Evolutionary conservation across 2,329 filamentous ascomycete genomes (phyloP).

Genomic region (Ophidiomyces ophidiicola): DNA sequence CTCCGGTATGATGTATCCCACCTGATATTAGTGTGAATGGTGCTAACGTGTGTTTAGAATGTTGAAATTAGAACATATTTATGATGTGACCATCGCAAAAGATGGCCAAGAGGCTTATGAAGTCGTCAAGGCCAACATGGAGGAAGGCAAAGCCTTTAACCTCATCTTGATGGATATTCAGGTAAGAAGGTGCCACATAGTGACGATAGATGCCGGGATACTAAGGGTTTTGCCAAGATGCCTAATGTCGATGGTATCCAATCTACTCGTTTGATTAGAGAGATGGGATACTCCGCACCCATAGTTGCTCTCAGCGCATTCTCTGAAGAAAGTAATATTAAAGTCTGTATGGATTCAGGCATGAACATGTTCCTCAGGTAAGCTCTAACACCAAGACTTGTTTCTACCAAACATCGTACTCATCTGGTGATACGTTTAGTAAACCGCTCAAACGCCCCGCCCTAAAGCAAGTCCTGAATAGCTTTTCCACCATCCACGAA

Average conservation of each 20-base stretch:
- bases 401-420: neutral
- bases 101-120: slow-evolving; percentile 85
- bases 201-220: neutral
- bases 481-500: slow-evolving; percentile 32
- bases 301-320: slow-evolving; percentile 89
- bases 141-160: slow-evolving; percentile 66
- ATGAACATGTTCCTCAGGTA: slow-evolving; percentile 43
- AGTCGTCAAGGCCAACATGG: slow-evolving; percentile 59
- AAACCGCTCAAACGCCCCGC: slow-evolving; percentile 69
- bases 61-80: slow-evolving; percentile 41
- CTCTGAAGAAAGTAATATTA: slow-evolving; percentile 77
- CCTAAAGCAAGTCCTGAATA: slow-evolving; percentile 73
- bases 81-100: slow-evolving; percentile 76
- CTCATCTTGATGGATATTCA: slow-evolving; percentile 91
- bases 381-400: neutral
- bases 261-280: slow-evolving; percentile 69
- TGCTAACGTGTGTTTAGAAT: slow-evolving; percentile 27
- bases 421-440: slow-evolving; percentile 34
- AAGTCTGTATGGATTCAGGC: slow-evolving; percentile 73
- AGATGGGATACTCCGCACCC: slow-evolving; percentile 74
- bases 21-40: neutral
- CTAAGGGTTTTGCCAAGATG: slow-evolving; percentile 42
- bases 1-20: slow-evolving; percentile 30
- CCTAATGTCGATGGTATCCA: slow-evolving; percentile 83
- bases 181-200: slow-evolving; percentile 39